A percentile compares a stretch with the other conserved stretches of the same genome.
Evolutionary conservation across 2,329 filamentous ascomycete species (phyloP).

Genomic region (Colletotrichum incanum): DNA sequence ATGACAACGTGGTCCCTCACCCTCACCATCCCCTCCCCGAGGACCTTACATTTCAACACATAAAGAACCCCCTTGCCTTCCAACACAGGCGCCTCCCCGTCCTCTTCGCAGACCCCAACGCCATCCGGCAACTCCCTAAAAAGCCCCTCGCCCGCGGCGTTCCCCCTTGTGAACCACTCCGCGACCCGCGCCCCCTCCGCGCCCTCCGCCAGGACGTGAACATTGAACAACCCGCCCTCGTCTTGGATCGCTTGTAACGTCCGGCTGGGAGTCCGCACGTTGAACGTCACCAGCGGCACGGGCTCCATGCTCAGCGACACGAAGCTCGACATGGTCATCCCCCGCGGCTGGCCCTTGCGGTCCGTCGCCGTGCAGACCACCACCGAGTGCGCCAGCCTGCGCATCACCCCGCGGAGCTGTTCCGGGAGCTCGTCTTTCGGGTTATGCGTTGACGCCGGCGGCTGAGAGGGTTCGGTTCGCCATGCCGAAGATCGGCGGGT

Average conservation of each 20-base stretch:
- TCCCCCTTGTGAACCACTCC: constrained; percentile 67
- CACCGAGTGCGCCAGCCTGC: constrained; percentile 68
- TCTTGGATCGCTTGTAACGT: constrained; percentile 67
- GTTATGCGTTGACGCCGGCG: constrained; percentile 55
- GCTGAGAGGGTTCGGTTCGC: constrained; percentile 50
- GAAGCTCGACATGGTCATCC: constrained; percentile 74
- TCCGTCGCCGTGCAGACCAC: constrained; percentile 69
- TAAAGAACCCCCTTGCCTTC: constrained; percentile 68
- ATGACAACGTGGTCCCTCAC: constrained; percentile 69
- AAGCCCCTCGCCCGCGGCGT: constrained; percentile 55
- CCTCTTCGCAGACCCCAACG: constrained; percentile 41
- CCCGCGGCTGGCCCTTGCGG: constrained; percentile 55
- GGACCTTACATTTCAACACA: constrained; percentile 60
- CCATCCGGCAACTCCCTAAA: constrained; percentile 55
- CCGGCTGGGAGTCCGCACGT: constrained; percentile 69
- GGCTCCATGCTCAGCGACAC: constrained; percentile 69
- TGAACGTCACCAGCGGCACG: constrained; percentile 69
- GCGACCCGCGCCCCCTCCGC: constrained; percentile 65
- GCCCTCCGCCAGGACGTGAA: constrained; percentile 68
- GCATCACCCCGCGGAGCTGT: constrained; percentile 68
- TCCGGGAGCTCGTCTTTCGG: constrained; percentile 50
- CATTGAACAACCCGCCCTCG: constrained; percentile 63
- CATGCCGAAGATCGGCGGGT: constrained; percentile 45
- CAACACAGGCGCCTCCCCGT: constrained; percentile 58
- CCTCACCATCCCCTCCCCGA: constrained; percentile 62